Evolutionary conservation across 257 asterid genomes (phyloP), one percentile per base, ranked within the genome.

Genomic region (Craterostigma plantagineum): DNA sequence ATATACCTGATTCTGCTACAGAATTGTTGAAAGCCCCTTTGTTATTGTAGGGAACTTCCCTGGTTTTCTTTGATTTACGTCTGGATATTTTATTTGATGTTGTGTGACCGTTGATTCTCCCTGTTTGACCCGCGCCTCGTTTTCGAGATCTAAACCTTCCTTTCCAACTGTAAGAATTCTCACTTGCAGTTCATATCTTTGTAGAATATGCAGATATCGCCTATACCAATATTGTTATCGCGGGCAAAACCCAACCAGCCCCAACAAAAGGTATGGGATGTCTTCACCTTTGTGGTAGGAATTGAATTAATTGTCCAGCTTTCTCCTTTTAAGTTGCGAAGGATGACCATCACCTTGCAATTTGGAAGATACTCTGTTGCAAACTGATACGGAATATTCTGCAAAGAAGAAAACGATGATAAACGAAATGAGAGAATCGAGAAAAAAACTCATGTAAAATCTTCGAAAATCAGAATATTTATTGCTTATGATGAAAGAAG

Each of bases 191-290:
- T 77, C 96, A 66, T 58, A 75, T 60, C 66, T 65, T 46, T 45
- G 60, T 59, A 85, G 38, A 35, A 85, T 61, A 85, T 72, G 63
- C 96, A 85, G 42, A 68, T 68, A 65, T 85, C 96, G 48, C 94
- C 94, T 34, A 74, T 34, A 60, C 53, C 71, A 33, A 85, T 59
- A 51, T 52, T 69, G 53, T 81, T 85, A 53, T 72, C 96, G 7
- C 92, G 94, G 64, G 75, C 96, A 70, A 85, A 85, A 55, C 73
- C 58, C 69, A 81, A 65, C 96, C 96, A 85, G 42, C 96, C 96
- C 62, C 96, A 94, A 42, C 96, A 85, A 60, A 85, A 75, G 52
- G 96, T 85, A 56, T 85, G 96, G 11, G 92, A 72, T 46, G 96
- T 77, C 70, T 77, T 92, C 44, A 77, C 85, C 68, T 71, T 70